Percentiles rank a stretch among this genome's conserved stretches.
These are phyloP conservation scores for Balakata baccata DNA, from an alignment of 345 rosid genomes.

Conservation along the genomic window DNA sequence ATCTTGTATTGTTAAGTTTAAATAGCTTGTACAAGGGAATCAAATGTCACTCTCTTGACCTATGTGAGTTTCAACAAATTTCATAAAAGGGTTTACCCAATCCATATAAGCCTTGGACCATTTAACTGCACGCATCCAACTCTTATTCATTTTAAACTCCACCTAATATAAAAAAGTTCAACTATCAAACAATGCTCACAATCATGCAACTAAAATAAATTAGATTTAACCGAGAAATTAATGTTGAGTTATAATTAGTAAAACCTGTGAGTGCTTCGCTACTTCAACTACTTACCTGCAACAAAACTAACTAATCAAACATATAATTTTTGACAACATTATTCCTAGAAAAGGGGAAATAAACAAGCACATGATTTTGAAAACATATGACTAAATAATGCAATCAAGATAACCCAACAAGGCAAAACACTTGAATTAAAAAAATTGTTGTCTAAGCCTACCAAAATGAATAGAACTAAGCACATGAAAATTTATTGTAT, in stretches of 20 bases:
- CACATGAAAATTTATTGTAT: not conserved
- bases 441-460: not conserved
- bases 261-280: not conserved
- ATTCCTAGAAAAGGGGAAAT: not conserved
- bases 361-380: not conserved
- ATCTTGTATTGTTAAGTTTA: not conserved
- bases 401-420: not conserved
- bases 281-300: conserved; percentile 3
- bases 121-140: not conserved
- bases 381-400: not conserved
- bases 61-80: not conserved
- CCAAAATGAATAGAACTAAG: not conserved
- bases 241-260: not conserved
- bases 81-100: not conserved
- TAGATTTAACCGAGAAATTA: not conserved
- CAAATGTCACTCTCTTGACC: not conserved
- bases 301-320: not conserved
- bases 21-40: not conserved
- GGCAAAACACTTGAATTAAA: not conserved
- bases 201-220: too few relatives aligned
- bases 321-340: not conserved
- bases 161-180: too few relatives aligned
- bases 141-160: not conserved
- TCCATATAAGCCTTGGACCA: not conserved
- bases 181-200: too few relatives aligned